Percentiles rank a stretch among this genome's conserved stretches.
Evolutionary conservation across 129 eudicot genomes (phyloP).

Genomic region (Escallonia herrerae): DNA sequence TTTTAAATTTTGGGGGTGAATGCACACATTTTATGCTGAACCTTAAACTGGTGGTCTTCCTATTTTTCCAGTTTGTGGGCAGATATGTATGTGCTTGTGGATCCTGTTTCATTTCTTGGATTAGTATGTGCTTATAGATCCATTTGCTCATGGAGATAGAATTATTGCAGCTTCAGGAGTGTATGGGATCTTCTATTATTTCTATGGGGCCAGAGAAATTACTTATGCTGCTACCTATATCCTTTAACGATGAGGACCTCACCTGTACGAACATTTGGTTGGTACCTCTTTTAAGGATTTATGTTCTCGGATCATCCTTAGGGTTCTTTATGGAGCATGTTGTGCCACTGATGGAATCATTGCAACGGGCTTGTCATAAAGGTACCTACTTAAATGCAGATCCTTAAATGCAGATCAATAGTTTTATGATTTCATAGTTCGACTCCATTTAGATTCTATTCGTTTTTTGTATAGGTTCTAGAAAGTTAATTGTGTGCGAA

Average conservation of each 20-base stretch:
- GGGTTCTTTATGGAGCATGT: slow-evolving; percentile 64
- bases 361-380: slow-evolving; percentile 49
- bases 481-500: too few species aligned
- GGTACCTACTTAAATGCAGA: slow-evolving; percentile 34
- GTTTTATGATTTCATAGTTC: background rate
- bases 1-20: too few species aligned
- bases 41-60: background rate
- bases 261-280: slow-evolving; percentile 73
- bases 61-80: background rate
- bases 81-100: background rate
- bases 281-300: slow-evolving; percentile 65
- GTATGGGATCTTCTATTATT: slow-evolving; percentile 77
- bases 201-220: slow-evolving; percentile 84
- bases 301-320: slow-evolving; percentile 65
- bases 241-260: slow-evolving; percentile 41
- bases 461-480: too few species aligned
- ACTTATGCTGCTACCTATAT: slow-evolving; percentile 54
- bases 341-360: slow-evolving; percentile 72
- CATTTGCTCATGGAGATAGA: too few species aligned
- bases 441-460: too few species aligned
- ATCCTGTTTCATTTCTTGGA: too few species aligned
- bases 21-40: background rate
- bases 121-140: too few species aligned
- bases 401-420: background rate
- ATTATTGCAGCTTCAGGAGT: slow-evolving; percentile 58